Conservation (phyloP, 1,284 basidiomycete genomes). For the Fistulinella cinereoalba region DNA sequence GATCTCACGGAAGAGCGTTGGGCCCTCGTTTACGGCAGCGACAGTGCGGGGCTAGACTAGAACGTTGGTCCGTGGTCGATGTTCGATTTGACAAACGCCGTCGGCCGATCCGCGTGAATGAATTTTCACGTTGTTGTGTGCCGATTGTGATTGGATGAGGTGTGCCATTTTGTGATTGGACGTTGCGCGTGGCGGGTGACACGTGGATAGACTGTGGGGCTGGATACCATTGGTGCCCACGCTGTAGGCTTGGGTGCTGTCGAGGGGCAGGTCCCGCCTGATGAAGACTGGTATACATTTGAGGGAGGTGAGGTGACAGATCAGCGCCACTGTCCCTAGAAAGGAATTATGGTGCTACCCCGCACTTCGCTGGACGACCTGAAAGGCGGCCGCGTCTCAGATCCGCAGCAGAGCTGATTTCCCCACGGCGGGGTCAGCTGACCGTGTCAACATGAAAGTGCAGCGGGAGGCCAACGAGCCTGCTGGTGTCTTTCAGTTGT, state of each 20-base stretch:
- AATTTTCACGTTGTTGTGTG: neutral
- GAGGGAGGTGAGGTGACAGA: slow-evolving; percentile 3
- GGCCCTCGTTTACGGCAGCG: slow-evolving; percentile 10
- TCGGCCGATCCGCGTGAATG: neutral
- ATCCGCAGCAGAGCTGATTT: slow-evolving; percentile 10
- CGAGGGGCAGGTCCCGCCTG: neutral
- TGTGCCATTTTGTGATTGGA: too few species aligned
- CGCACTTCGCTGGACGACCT: slow-evolving; percentile 16
- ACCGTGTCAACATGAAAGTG: slow-evolving; percentile 1
- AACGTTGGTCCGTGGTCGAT: neutral
- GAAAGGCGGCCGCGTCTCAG: slow-evolving; percentile 17
- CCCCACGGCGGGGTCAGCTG: slow-evolving; percentile 15
- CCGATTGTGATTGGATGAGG: too few species aligned
- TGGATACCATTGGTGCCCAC: slow-evolving; percentile 35
- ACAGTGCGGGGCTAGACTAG: neutral
- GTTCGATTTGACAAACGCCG: slow-evolving; percentile 1
- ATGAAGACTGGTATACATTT: neutral
- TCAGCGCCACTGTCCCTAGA: too few species aligned
- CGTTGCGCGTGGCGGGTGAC: slow-evolving; percentile 1
- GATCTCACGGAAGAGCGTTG: slow-evolving; percentile 1
- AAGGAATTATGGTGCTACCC: too few species aligned
- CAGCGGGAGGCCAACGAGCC: too few species aligned
- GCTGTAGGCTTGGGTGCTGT: slow-evolving; percentile 1
- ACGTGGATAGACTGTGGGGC: slow-evolving; percentile 19
- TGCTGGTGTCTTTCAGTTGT: too few species aligned